Evolutionary conservation across 306 rosid genomes (phyloP).

Genomic region (Quercus cerris): DNA sequence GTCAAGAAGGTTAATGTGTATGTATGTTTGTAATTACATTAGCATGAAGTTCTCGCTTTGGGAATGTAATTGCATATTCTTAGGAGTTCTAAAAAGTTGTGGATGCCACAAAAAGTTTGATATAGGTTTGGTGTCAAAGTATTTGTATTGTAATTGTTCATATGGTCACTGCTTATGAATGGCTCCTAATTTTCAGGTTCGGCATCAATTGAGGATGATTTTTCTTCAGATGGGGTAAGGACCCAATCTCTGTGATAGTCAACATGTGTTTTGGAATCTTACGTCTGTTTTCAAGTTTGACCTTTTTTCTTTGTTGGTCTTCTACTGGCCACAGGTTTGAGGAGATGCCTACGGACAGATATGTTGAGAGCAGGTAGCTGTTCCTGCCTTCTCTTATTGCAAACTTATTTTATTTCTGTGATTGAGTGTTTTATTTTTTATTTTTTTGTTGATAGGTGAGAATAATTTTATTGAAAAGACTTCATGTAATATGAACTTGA

Average conservation of each 20-base stretch:
- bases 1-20: neutral
- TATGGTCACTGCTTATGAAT: conserved; percentile 11
- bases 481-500: too few relatives aligned
- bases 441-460: too few relatives aligned
- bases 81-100: neutral
- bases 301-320: conserved; percentile 9
- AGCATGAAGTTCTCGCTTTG: too few relatives aligned
- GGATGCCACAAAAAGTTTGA: neutral
- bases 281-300: conserved; percentile 4
- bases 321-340: conserved; percentile 63
- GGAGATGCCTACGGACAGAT: conserved; percentile 98
- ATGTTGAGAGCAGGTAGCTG: conserved; percentile 90
- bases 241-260: conserved; percentile 16
- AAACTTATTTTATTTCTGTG: neutral
- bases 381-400: conserved; percentile 4
- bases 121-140: neutral
- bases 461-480: too few relatives aligned
- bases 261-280: conserved; percentile 7
- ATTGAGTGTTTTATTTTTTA: neutral
- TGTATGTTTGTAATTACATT: neutral
- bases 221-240: conserved; percentile 94
- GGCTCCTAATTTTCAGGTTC: conserved; percentile 58
- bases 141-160: neutral
- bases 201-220: conserved; percentile 68
- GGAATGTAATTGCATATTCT: neutral